Evolutionary conservation across 805 yeast species (phyloP).

Genomic region (Candida maris): DNA sequence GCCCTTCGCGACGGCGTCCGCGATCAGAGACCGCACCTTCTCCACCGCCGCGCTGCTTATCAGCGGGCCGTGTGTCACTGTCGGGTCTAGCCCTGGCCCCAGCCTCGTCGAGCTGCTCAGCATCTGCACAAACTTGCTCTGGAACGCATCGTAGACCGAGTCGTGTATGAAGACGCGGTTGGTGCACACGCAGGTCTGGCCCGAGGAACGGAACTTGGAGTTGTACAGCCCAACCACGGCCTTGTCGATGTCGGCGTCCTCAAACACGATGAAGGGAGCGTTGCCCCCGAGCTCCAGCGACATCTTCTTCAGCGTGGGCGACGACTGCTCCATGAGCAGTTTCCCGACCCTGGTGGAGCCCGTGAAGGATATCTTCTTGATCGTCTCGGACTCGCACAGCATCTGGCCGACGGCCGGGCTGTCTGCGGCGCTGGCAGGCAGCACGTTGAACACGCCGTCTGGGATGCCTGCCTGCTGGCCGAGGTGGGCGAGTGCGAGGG

Average conservation of each 20-base stretch:
- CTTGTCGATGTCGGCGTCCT: conserved; percentile 61
- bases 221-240: conserved; percentile 61
- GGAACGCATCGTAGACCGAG: conserved; percentile 56
- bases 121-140: conserved; percentile 40
- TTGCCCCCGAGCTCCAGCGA: conserved; percentile 79
- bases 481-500: conserved; percentile 61
- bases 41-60: conserved; percentile 55
- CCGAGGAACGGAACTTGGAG: conserved; percentile 68
- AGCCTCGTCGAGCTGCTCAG: conserved; percentile 42
- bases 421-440: conserved; percentile 41
- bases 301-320: conserved; percentile 60
- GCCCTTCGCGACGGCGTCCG: conserved; percentile 61
- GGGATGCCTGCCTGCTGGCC: conserved; percentile 68
- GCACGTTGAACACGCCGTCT: conserved; percentile 61
- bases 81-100: conserved; percentile 60
- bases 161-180: conserved; percentile 65
- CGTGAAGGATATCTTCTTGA: conserved; percentile 70
- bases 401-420: conserved; percentile 51
- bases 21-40: conserved; percentile 56
- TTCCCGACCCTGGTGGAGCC: conserved; percentile 76
- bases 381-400: conserved; percentile 49
- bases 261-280: conserved; percentile 72
- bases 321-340: conserved; percentile 55
- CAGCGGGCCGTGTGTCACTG: conserved; percentile 69
- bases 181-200: conserved; percentile 80